Base-by-base conservation (phyloP, 805 yeast species). In the Ogataea allantospora region DNA sequence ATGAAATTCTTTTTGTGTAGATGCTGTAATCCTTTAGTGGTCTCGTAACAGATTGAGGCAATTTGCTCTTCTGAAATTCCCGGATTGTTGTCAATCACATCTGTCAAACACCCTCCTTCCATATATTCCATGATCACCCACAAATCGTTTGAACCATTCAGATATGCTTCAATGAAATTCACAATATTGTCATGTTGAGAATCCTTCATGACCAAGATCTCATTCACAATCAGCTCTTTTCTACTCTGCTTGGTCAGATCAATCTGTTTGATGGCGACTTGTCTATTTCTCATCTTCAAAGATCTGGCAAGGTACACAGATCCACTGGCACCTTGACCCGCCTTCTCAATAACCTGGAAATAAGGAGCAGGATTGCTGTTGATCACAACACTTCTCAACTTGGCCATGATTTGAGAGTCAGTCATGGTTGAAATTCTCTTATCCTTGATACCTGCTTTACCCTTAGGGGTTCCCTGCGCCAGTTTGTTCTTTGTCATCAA, bases 51-150 rank as follows among this genome's bases (percentile, higher is more conserved):
- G 36, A 93, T 88, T 3, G 89, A 78, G 2, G 97, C 86, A 48
- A 95, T 93, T 64, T 95, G 99, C 35, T 79, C 76, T 62, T 93
- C 99, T 12, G 76, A 74, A 51, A 93, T 65, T 32, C 76, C 72
- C 37, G 80, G 80, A 59, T 89, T 89, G 63, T 88, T 86, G 40
- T 88, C 96, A 55, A 95, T 89, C 27, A 95, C 86, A 65, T 93
- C 99, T 0, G 98, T 93, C 50, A 93, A 68, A 4, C 96, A 85
- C 1, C 99, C 99, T 38, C 99, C 99, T 66, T 95, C 97, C 99
- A 93, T 93, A 60, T 80, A 95, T 63, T 93, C 99, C 99, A 93
- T 93, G 21, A 95, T 85, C n/a, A 93, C 99, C 96, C 98, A 91
- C 43, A 93, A 69, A 55, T 93, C 97, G 42, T 77, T 73, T 33